Percentiles rank a stretch among this genome's conserved stretches.
phyloP scores from a whole-genome alignment of 805 yeast species.

The Myxozyma mucilagina region DNA sequence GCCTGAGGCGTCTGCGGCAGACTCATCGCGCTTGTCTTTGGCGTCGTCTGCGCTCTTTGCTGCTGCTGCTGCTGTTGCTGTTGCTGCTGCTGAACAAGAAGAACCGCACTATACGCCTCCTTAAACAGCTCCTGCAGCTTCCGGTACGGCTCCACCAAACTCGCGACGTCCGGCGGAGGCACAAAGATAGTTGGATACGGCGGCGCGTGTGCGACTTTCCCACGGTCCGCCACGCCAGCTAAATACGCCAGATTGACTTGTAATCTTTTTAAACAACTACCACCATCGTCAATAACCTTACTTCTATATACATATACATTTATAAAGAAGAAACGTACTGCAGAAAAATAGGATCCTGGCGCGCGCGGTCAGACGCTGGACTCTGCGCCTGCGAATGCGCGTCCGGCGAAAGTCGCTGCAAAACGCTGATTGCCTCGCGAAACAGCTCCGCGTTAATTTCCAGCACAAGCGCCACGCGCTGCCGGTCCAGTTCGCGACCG shows the following conservation, averaged over 20 bases:
- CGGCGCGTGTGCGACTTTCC: constrained; percentile 28
- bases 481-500: constrained; percentile 37
- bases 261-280: constrained; percentile 39
- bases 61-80: constrained; percentile 33
- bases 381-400: too few relatives aligned
- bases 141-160: constrained; percentile 39
- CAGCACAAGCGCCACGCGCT: constrained; percentile 37
- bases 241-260: constrained; percentile 42
- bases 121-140: constrained; percentile 39
- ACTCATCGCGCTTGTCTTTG: too few relatives aligned
- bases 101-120: constrained; percentile 32
- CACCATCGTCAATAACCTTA: background rate
- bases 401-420: constrained; percentile 11
- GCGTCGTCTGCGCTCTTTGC: constrained; percentile 23
- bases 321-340: constrained; percentile 12
- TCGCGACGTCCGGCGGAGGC: constrained; percentile 38
- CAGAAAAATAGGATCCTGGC: constrained; percentile 29
- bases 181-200: constrained; percentile 39
- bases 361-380: constrained; percentile 25
- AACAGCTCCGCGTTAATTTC: constrained; percentile 40
- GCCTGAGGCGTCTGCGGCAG: constrained; percentile 34
- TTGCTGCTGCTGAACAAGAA: constrained; percentile 27
- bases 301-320: background rate
- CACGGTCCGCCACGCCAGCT: constrained; percentile 38
- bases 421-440: constrained; percentile 31